Evolutionary conservation across 768 basidiomycete species (phyloP).

Genomic region (Tricholoma sp.): DNA sequence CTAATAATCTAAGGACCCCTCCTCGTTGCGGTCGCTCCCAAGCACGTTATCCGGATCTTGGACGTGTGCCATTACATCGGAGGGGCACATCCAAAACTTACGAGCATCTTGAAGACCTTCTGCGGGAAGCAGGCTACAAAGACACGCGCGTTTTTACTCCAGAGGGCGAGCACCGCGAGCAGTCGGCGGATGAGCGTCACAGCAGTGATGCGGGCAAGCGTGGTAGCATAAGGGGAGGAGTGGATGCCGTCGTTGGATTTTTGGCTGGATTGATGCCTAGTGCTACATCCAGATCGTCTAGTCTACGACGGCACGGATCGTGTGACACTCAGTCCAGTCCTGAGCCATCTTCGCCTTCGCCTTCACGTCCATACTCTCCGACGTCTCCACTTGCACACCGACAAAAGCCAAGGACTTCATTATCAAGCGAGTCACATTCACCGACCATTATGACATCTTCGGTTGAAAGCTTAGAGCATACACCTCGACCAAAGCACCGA

Average conservation of each 20-base stretch:
- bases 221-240: conserved; percentile 42
- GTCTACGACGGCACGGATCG: conserved; percentile 9
- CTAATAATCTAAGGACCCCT: conserved; percentile 38
- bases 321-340: conserved; percentile 2
- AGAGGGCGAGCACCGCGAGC: conserved; percentile 53
- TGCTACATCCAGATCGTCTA: conserved; percentile 19
- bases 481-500: conserved; percentile 15
- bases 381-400: conserved; percentile 28
- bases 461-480: conserved; percentile 27
- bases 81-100: conserved; percentile 78
- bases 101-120: conserved; percentile 79
- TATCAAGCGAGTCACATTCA: conserved; percentile 19
- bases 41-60: conserved; percentile 55
- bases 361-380: conserved; percentile 21
- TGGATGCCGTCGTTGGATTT: conserved; percentile 64
- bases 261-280: conserved; percentile 57
- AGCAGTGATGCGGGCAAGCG: conserved; percentile 23
- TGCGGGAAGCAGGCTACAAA: conserved; percentile 87
- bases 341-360: background rate
- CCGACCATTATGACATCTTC: conserved; percentile 28
- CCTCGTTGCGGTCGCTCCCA: conserved; percentile 35
- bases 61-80: conserved; percentile 70
- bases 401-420: conserved; percentile 8
- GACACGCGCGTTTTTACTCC: conserved; percentile 90
- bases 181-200: conserved; percentile 22